A percentile compares a stretch with the other conserved stretches of the same genome.
phyloP scores from a whole-genome alignment of 345 rosid species.

The Turritis glabra region DNA sequence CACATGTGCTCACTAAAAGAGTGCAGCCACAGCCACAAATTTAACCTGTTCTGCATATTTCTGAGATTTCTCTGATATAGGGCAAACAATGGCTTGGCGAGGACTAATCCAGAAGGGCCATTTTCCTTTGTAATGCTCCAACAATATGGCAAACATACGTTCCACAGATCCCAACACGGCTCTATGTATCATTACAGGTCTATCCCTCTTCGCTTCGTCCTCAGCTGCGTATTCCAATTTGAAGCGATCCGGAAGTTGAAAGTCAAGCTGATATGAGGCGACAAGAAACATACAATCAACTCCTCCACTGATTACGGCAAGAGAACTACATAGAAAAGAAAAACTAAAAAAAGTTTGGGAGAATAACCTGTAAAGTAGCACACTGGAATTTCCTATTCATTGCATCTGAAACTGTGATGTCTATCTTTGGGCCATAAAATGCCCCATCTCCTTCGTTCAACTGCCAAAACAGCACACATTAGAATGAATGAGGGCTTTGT shows the following conservation, averaged over 20 bases:
- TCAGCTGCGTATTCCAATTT: conserved; percentile 82
- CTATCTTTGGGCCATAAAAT: conserved; percentile 98
- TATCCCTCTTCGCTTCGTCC: conserved; percentile 79
- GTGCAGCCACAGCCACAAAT: background rate
- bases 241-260: conserved; percentile 88
- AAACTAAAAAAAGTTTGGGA: background rate
- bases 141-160: conserved; percentile 87
- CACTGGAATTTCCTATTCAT: conserved; percentile 93
- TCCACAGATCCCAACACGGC: conserved; percentile 96
- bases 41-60: conserved; percentile 67
- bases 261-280: conserved; percentile 73
- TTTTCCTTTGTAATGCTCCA: conserved; percentile 97
- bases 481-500: background rate
- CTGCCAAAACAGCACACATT: conserved; percentile 46
- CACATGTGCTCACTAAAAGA: background rate
- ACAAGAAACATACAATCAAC: conserved; percentile 27
- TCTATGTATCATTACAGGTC: conserved; percentile 95
- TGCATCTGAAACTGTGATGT: conserved; percentile 95
- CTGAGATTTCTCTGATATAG: conserved; percentile 86
- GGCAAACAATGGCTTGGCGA: conserved; percentile 96
- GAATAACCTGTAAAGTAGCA: conserved; percentile 86
- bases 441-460: conserved; percentile 94
- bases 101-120: conserved; percentile 99
- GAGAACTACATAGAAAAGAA: background rate
- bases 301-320: conserved; percentile 8